Evolutionary conservation across 2,329 filamentous ascomycete genomes (phyloP), one percentile per base, ranked within the genome.

Genomic region (Ophiostoma novo-ulmi): DNA sequence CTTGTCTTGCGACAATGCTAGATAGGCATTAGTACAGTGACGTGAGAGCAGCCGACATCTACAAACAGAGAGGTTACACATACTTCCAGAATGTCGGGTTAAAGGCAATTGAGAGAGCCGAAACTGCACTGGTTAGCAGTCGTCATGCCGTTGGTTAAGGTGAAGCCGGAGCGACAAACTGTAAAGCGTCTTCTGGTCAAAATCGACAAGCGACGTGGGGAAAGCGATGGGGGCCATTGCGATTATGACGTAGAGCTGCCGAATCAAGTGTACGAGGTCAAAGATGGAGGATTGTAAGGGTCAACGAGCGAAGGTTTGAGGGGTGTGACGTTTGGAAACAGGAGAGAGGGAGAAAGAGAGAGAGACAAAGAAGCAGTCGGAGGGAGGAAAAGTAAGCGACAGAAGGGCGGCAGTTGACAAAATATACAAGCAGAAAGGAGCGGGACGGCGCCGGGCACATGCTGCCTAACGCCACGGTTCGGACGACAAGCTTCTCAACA

Each of bases 11-110:
- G 75, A 93, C 89, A 77, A 93, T 91, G 80, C 92, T 96, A 75
- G 41, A 74, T 69, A 69, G n/a, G 65, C 70, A 78, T 84, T 77
- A 83, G 81, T 74, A 55, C 17, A 6, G 17, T 35, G 44, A 6
- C 10, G 58, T 14, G 26, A 58, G 4, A 31, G 22, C 70, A 48
- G 64, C 26, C 1, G 66, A 68, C 64, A n/a, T 52, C 17, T 48
- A 48, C 5, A 31, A 61, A 35, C n/a, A 63, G 26, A 48, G 38
- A 44, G 11, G 36, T 10, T 44, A 5, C 2, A 72, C 92, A 84
- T 85, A 97, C 94, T 99, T 99, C 95, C 95, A 99, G 81, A 97
- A 98, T n/a, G 95, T 90, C 31, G 95, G 95, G 81, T 99, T 99
- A 82, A 99, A 98, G 67, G 90, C 86, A 81, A 99, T 97, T 69